Base-by-base conservation (phyloP, 257 asterid species). In the Gentiana macrophylla region DNA sequence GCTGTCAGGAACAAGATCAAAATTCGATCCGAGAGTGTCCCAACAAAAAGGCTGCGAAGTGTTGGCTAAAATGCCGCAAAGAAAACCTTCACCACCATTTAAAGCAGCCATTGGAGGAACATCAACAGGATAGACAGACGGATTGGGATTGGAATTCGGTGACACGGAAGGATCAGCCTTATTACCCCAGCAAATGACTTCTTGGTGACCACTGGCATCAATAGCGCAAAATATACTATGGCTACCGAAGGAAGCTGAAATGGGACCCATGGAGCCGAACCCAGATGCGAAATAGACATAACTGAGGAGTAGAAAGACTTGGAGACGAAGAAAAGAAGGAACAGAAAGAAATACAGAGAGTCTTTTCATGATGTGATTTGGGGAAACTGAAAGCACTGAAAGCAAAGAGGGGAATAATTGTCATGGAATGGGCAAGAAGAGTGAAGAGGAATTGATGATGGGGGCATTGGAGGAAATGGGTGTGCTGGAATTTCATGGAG, bases 121-220 rank as follows among this genome's bases (percentile, higher is more conserved):
- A 32, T 52, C 57, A 38, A 67, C 61, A 11, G 78, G 67, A 43
- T 67, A 59, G n/a, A 45, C 55, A 0, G 80, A 53, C 1, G 74
- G 62, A 12, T 34, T 62, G 2, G 47, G 41, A 24, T 24, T 24
- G 24, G 24, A 24, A 4, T 41, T 41, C 46, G 6, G 46, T 35
- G 67, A 35, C 1, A 13, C 12, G 4, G 86, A 67, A 46, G 81
- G 54, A 59, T 64, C 71, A 8, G 67, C 66, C 12, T 74, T 76
- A 32, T 82, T 77, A 41, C 84, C 87, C 96, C 96, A 91, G 53
- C 96, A 87, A n/a, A 87, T 83, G 6, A 91, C 90, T 15, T 77
- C 80, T 56, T 91, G 96, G 68, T 81, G 78, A 8, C 96, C 98
- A 50, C 96, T 87, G 32, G 98, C 98, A 37, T 91, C 98, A 61